Base-by-base conservation (phyloP, 768 basidiomycete genomes). In the Suillus subalutaceus region DNA sequence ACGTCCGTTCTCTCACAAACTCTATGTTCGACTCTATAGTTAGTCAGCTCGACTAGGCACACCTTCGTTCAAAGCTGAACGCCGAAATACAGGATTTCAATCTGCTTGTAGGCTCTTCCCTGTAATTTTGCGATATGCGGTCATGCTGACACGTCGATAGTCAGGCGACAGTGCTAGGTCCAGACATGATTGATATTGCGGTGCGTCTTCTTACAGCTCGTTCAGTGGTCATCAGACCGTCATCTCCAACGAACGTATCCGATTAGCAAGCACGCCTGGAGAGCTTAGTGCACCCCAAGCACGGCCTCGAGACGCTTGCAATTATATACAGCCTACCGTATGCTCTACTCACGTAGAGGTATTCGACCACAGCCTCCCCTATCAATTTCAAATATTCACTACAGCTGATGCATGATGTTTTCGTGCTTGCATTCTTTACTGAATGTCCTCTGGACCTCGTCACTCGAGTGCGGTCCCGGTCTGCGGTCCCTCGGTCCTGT, bases 321-420 rank as follows among this genome's bases (percentile, higher is more conserved):
- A 74, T 85, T 32, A 67, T 84, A 66, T 84, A 83, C 69, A 81
- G 82, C 65, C 64, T 86, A n/a, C 84, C 85, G 0, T 85, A 83
- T 64, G 81, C 83, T 4, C 68, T 84, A 30, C 74, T 85, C 43
- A 81, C 85, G 76, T 85, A 84, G 84, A 79, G 78, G 84, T 85
- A 70, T 79, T 12, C 18, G 35, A 48, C 15, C 61, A 40, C 37
- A n/a, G 8, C 13, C 52, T 32, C 23, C 63, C 7, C 38, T 26
- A 5, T 18, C 55, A n/a, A 18, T 38, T 48, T 37, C 30, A 32
- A 7, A 20, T 38, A 26, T 20, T 50, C 16, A n/a, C 38, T 15
- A 16, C 43, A 13, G 9, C n/a, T 35, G 23, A 38, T 38, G 65
- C 13, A 63, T 66, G 50, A 38, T 66, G 12, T 63, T 66, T 32